Percentiles rank a stretch among this genome's conserved stretches.
These are phyloP conservation scores for Neofusicoccum umdonicola DNA, from an alignment of 2,329 filamentous ascomycete species.

Conservation along the genomic window DNA sequence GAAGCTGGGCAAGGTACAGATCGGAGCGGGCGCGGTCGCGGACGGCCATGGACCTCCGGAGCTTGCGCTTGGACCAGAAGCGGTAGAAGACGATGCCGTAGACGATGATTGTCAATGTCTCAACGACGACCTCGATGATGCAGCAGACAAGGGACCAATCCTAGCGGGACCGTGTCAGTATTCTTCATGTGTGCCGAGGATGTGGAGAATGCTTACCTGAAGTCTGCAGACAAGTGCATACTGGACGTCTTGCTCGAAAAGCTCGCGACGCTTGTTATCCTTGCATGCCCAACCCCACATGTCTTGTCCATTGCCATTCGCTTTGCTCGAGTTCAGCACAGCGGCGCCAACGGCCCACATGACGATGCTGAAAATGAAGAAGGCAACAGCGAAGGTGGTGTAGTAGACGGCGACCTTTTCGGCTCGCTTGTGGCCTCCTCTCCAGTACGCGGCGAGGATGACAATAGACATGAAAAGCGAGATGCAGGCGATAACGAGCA, in stretches of 20 bases:
- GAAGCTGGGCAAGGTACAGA: constrained; percentile 73
- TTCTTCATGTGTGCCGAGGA: not conserved
- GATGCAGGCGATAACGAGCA: constrained; percentile 74
- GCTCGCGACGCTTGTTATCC: constrained; percentile 73
- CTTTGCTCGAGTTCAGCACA: constrained; percentile 74
- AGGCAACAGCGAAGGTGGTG: constrained; percentile 86
- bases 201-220: constrained; percentile 54
- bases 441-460: constrained; percentile 83
- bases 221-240: constrained; percentile 91
- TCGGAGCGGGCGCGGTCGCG: constrained; percentile 93
- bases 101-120: constrained; percentile 84
- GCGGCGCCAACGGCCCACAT: constrained; percentile 90
- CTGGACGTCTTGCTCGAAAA: constrained; percentile 78
- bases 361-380: constrained; percentile 88
- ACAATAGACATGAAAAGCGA: constrained; percentile 76
- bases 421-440: constrained; percentile 80
- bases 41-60: constrained; percentile 94
- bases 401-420: constrained; percentile 96
- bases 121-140: constrained; percentile 93
- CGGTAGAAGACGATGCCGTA: constrained; percentile 97
- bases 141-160: constrained; percentile 96
- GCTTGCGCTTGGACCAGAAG: constrained; percentile 92
- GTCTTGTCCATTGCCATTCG: constrained; percentile 74
- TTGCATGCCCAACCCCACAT: constrained; percentile 99
- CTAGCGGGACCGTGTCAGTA: constrained; percentile 44